Evolutionary conservation across 805 yeast species (phyloP).

Genomic region (Saturnispora quitensis): DNA sequence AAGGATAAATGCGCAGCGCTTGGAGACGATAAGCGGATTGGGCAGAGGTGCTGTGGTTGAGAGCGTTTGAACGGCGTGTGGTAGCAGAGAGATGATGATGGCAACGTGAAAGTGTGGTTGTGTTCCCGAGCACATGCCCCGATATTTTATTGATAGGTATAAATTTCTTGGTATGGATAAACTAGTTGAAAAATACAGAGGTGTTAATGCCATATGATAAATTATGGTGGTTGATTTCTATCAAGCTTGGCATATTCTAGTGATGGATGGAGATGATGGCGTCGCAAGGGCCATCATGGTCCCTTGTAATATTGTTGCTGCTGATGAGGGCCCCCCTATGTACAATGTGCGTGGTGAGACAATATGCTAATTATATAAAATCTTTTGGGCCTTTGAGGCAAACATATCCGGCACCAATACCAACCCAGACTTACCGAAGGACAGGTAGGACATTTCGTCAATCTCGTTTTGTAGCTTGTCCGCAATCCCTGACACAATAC

Average conservation of each 20-base stretch:
- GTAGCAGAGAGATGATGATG: background rate
- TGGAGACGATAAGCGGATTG: conserved; percentile 1
- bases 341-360: background rate
- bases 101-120: background rate
- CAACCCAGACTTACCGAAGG: conserved; percentile 52
- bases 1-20: background rate
- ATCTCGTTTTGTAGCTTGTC: conserved; percentile 30
- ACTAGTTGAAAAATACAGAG: too few relatives aligned
- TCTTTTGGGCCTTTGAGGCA: conserved; percentile 5
- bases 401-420: conserved; percentile 48
- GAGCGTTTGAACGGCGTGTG: background rate
- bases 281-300: too few relatives aligned
- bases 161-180: too few relatives aligned
- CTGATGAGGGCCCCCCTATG: background rate
- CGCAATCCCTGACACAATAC: conserved; percentile 61
- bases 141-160: too few relatives aligned
- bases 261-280: too few relatives aligned
- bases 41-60: background rate
- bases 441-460: conserved; percentile 48
- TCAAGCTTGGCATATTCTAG: too few relatives aligned
- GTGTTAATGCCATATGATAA: too few relatives aligned
- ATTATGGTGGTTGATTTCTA: too few relatives aligned
- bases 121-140: too few relatives aligned
- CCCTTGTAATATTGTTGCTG: too few relatives aligned
- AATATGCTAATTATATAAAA: background rate